Base-by-base conservation (phyloP, 768 basidiomycete genomes). In the Nidularia sp. region DNA sequence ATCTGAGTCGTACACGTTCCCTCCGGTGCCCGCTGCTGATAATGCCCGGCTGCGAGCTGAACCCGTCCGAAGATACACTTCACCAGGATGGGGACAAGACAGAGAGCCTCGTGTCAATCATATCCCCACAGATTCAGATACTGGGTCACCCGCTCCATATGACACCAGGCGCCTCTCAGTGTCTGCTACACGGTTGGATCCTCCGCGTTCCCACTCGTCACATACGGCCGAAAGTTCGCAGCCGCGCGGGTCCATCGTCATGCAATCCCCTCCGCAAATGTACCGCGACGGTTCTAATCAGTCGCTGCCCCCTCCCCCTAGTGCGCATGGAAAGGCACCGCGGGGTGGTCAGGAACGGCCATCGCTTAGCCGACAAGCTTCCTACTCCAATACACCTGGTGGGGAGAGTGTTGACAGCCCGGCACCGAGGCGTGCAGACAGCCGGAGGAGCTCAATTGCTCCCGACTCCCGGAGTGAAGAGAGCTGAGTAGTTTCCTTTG, bases 161-260 rank as follows among this genome's bases (percentile, higher is more conserved):
- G 79, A 84, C 49, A 61, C 76, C 13, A 65, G 79, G 45, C 72
- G 80, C 12, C 66, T 76, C 29, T 81, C 82, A 0, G 64, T 78
- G 39, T 76, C 79, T 18, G 74, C 77, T 9, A 69, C 67, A 35
- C 75, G 83, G 39, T 61, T 79, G 49, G 83, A 85, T 35, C 70
- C 77, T 33, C 64, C 62, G 25, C 68, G 70, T 18, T 47, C 63
- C 32, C 68, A 66, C 49, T 56, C 60, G 3, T 56, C 60, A 33
- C 62, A 67, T 13, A 47, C 63, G 5, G 63, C 70, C n/a, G 57
- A 59, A 39, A 62, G 62, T 33, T 53, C 61, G 7, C 56, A 39
- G 34, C 63, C n/a, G 49, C 63, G 47, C 54, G 53, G 18, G 54
- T 63, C 4, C 61, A 64, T 51, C n/a, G 36, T 39, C 9, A 60